Evolutionary conservation across 148 eudicot genomes (phyloP), one percentile per base, ranked within the genome.

Genomic region (Beta vulgaris): DNA sequence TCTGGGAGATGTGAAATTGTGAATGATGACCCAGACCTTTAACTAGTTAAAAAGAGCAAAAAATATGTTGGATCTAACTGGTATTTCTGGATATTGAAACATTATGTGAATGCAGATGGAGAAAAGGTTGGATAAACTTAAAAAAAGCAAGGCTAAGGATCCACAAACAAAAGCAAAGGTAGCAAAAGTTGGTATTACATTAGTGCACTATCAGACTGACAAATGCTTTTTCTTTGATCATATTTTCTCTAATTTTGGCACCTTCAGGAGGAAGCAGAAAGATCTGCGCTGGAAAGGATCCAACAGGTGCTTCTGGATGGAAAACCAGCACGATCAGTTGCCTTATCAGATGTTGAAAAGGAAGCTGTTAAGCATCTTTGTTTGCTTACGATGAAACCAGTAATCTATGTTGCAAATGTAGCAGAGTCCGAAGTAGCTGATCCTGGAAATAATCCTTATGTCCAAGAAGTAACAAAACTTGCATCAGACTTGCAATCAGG

Each of bases 251-350:
- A 64, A 69, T 71, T 40, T 58, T 72, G 46, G 48, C 40, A 61
- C 73, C 78, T 80, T 71, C 88, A 95, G 99, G 99, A 95, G 81
- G 99, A 95, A 87, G 94, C 99, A 80, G 99, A 92, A 77, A 95
- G 83, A 84, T 81, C 86, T 65, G 98, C 91, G 0, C 81, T 92
- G 75, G 97, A 86, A 81, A 90, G 72, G 84, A 86, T 95, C 76
- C 94, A 88, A 72, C 84, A 79, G 77, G 92, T 88, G 68, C 82
- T 95, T 43, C 11, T 89, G 93, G 97, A 91, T 82, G 99, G 99
- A 76, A 95, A 85, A 84, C 98, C 97, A 78, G 99, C 99, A 59
- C 93, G 99, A 88, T 89, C 98, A 35, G 94, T 91, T 69, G 34
- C 89, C 80, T 87, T 92, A 71, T 83, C 96, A 19, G 97, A 91